These are phyloP conservation scores for Cercophora samala DNA, from an alignment of 495 filamentous ascomycete genomes.

Conservation along the genomic window DNA sequence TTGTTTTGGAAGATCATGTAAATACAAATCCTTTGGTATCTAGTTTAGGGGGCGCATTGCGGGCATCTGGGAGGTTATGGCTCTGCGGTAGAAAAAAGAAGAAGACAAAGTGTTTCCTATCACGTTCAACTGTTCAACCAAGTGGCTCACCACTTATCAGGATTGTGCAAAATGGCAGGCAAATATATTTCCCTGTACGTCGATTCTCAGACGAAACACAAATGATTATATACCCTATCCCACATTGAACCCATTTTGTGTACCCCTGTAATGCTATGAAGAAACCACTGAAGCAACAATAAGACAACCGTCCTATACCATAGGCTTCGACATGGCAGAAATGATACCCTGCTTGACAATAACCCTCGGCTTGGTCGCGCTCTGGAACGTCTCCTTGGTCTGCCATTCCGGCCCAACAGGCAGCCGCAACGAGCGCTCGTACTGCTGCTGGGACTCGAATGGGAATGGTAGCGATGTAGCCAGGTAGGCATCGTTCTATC, in stretches of 20 bases:
- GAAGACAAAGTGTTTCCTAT: neutral
- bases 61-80: neutral
- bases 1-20: neutral
- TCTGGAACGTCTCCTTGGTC: constrained; percentile 90
- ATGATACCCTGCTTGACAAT: constrained; percentile 92
- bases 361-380: constrained; percentile 83
- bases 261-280: neutral
- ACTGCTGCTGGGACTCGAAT: constrained; percentile 82
- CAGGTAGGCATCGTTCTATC: constrained; percentile 80
- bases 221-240: neutral
- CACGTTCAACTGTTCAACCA: too few relatives aligned
- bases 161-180: too few relatives aligned
- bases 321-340: constrained; percentile 78
- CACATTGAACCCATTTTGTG: neutral
- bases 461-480: constrained; percentile 77
- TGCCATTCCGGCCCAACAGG: constrained; percentile 93
- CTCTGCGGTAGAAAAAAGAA: neutral
- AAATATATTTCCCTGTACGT: too few relatives aligned
- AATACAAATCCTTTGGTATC: neutral
- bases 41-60: neutral
- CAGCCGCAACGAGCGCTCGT: constrained; percentile 81
- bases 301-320: constrained; percentile 39
- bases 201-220: neutral
- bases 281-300: neutral
- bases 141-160: too few relatives aligned